These are phyloP conservation scores for Spinacia oleracea DNA, from an alignment of 179 eudicot genomes.

Conservation along the genomic window DNA sequence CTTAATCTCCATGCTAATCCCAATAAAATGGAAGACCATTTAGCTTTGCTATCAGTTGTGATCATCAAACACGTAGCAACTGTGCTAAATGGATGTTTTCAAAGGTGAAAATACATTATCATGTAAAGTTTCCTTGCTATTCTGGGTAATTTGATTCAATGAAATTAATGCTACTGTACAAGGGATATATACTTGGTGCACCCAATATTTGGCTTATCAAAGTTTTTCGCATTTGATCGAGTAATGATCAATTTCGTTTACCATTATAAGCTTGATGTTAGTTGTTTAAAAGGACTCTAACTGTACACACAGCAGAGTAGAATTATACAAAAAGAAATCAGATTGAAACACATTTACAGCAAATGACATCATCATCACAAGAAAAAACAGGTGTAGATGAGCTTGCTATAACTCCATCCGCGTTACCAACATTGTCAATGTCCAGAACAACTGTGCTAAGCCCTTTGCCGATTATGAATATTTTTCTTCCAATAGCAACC, in stretches of 20 bases:
- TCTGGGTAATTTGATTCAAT: neutral
- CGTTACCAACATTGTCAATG: constrained; percentile 39
- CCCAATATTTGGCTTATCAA: no score
- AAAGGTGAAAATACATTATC: neutral
- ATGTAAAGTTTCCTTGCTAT: neutral
- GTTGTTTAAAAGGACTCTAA: neutral
- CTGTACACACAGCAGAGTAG: neutral
- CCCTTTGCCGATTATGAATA: constrained; percentile 67
- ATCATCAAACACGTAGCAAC: neutral
- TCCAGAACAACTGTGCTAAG: constrained; percentile 68
- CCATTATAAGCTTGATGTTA: neutral
- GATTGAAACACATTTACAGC: constrained; percentile 64
- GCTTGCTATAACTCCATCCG: constrained; percentile 49
- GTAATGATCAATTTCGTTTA: neutral
- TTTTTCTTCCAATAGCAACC: constrained; percentile 53
- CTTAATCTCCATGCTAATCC: no score
- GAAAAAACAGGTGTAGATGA: constrained; percentile 43
- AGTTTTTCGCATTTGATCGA: no score
- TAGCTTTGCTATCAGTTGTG: neutral
- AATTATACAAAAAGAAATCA: constrained; percentile 25
- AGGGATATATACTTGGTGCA: neutral
- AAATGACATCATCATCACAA: constrained; percentile 54
- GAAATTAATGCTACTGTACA: no score
- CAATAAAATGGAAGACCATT: no score
- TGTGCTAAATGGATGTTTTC: neutral